Percentiles rank a stretch among this genome's conserved stretches.
Conservation (phyloP, 768 basidiomycete genomes). For the Mycena indigotica region DNA sequence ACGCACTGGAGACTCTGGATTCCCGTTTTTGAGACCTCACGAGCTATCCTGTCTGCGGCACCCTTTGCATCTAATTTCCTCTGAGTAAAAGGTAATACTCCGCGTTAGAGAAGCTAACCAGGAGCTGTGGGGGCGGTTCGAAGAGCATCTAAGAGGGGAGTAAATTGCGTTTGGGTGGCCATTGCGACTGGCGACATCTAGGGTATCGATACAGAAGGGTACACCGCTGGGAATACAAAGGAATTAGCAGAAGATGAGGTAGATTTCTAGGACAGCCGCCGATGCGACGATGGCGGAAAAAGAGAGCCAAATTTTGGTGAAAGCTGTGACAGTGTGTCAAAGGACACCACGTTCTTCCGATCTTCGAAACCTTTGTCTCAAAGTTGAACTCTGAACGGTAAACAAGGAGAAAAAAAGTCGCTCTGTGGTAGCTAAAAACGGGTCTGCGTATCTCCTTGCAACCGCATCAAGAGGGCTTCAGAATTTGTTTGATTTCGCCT, state of each 20-base stretch:
- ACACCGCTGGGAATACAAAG: neutral
- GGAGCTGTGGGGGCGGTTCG: slow-evolving; percentile 61
- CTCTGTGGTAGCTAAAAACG: too few relatives aligned
- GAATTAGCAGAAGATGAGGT: slow-evolving; percentile 1
- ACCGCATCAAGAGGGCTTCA: neutral
- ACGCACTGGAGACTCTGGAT: slow-evolving; percentile 62
- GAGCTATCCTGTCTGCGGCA: slow-evolving; percentile 78
- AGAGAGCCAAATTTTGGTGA: neutral
- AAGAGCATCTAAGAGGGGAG: slow-evolving; percentile 36
- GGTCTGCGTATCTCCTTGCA: too few relatives aligned
- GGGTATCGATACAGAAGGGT: slow-evolving; percentile 28
- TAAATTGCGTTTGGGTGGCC: slow-evolving; percentile 47
- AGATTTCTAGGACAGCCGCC: slow-evolving; percentile 1
- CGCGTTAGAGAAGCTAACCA: slow-evolving; percentile 43
- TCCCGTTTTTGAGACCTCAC: slow-evolving; percentile 66
- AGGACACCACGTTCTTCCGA: too few relatives aligned
- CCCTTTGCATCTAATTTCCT: slow-evolving; percentile 70
- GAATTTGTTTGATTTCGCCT: neutral
- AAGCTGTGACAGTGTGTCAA: too few relatives aligned
- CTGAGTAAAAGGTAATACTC: too few relatives aligned
- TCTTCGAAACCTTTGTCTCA: too few relatives aligned
- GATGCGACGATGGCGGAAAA: neutral
- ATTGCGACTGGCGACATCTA: slow-evolving; percentile 61
- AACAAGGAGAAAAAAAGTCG: too few relatives aligned
- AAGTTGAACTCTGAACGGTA: too few relatives aligned